These are phyloP conservation scores for Fraxinus greggii DNA, from an alignment of 305 asterid genomes.

Conservation along the genomic window DNA sequence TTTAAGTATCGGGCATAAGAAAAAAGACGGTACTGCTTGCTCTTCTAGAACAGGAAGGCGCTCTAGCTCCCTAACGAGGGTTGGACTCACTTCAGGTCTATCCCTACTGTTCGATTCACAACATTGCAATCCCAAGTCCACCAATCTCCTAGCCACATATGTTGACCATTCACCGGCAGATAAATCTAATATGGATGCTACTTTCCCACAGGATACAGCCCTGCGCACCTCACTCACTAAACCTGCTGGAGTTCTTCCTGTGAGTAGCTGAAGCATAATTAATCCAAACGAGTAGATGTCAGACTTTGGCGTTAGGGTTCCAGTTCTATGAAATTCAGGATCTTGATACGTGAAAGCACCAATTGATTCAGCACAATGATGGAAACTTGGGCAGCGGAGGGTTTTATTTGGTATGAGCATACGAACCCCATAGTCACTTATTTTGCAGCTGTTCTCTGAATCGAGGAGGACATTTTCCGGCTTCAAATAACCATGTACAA, in stretches of 20 bases:
- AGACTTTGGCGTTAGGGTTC: slow-evolving; percentile 50
- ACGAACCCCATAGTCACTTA: slow-evolving; percentile 60
- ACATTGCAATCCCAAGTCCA: slow-evolving; percentile 67
- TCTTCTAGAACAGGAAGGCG: slow-evolving; percentile 62
- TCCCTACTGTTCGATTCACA: slow-evolving; percentile 63
- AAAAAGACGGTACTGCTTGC: slow-evolving; percentile 56
- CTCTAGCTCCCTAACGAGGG: slow-evolving; percentile 62
- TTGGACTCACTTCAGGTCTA: slow-evolving; percentile 57
- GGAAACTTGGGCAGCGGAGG: slow-evolving; percentile 64
- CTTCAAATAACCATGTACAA: slow-evolving; percentile 67
- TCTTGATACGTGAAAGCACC: slow-evolving; percentile 51
- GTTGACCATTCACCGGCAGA: slow-evolving; percentile 78
- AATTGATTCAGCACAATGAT: slow-evolving; percentile 34
- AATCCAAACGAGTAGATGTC: slow-evolving; percentile 74
- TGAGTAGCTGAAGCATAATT: slow-evolving; percentile 65
- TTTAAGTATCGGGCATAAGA: slow-evolving; percentile 78
- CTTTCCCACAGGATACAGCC: slow-evolving; percentile 41
- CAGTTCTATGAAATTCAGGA: slow-evolving; percentile 69
- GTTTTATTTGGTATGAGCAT: slow-evolving; percentile 47
- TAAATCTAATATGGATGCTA: slow-evolving; percentile 53
- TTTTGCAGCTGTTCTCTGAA: slow-evolving; percentile 50
- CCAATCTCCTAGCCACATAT: slow-evolving; percentile 62
- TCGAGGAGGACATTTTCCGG: slow-evolving; percentile 70
- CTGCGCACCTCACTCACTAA: slow-evolving; percentile 48
- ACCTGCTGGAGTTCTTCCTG: slow-evolving; percentile 52